Base-by-base conservation (phyloP, 2,329 filamentous ascomycete genomes). In the Beauveria sp. region DNA sequence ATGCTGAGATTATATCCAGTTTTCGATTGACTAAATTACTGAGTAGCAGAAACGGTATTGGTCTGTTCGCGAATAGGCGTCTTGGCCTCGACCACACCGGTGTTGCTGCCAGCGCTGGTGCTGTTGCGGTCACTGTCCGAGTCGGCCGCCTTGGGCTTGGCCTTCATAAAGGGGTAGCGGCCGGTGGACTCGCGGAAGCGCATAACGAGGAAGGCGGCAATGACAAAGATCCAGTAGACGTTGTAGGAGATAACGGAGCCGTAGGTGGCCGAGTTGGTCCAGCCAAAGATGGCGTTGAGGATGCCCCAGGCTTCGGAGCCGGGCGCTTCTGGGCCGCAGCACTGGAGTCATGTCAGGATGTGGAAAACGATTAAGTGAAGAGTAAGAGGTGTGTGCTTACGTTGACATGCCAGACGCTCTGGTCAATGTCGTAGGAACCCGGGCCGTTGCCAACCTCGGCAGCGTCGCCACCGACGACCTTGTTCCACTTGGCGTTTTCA, bases 241-340 rank as follows among this genome's bases (percentile, higher is more conserved):
- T 95, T 96, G 77, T 96, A 96, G 1, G 89, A 86, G 65, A 96
- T 86, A 65, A 96, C 88, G 1, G 90, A 93, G 57, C 91, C 91
- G 68, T 93, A 92, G 1, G 91, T 96, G 5, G 90, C 92, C 14
- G 89, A 91, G 77, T 96, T 96, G 64, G 86, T 84, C 92, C 92
- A 96, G 62, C 92, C 91, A 12, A 96, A 79, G 58, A 96, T 80
- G 62, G 90, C 86, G 68, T 96, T 93, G 79, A 96, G 91, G 66
- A 96, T 86, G 60, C 90, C 90, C 91, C 91, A 96, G 50, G 89
- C 90, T 43, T 87, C 86, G 53, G 88, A 88, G 30, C 89, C 88
- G 64, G 90, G 86, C 45, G 87, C 74, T 58, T 85, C 76, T 0
- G 91, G 88, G 68, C 84, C 93, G 72, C 90, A 95, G 78, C 90